Evolutionary conservation across 2,329 filamentous ascomycete genomes (phyloP).

Genomic region (Corynespora cassiicola): DNA sequence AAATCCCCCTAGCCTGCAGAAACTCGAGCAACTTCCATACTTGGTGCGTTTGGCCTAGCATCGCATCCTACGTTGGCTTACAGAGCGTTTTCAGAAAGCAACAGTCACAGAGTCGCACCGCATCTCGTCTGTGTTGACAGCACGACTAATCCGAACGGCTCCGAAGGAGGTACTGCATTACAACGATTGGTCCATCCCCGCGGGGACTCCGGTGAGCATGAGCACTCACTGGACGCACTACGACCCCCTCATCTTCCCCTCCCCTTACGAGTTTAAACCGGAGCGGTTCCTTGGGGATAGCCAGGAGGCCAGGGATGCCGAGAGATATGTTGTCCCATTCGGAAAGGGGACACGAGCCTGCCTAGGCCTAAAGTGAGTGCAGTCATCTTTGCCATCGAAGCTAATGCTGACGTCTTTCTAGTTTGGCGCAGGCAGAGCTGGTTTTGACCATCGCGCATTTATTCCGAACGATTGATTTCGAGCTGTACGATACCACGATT

Average conservation of each 20-base stretch:
- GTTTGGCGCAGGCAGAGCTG: slow-evolving; percentile 15
- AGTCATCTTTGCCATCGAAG: not conserved
- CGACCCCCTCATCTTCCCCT: slow-evolving; percentile 11
- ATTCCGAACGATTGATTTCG: slow-evolving; percentile 11
- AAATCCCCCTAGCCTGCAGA: slow-evolving; percentile 3
- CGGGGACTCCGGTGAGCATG: slow-evolving; percentile 7
- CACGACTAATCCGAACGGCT: slow-evolving; percentile 5
- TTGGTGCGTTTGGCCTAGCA: not conserved
- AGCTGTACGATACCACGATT: slow-evolving; percentile 10
- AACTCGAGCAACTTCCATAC: slow-evolving; percentile 13
- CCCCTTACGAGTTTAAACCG: slow-evolving; percentile 15
- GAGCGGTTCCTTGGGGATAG: slow-evolving; percentile 17
- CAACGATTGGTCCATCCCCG: slow-evolving; percentile 6
- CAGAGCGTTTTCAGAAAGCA: not conserved
- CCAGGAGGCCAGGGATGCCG: slow-evolving; percentile 9
- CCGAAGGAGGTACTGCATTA: slow-evolving; percentile 7
- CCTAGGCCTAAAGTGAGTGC: slow-evolving; percentile 24
- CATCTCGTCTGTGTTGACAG: not conserved
- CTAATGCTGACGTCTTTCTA: no score
- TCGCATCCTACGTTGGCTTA: not conserved
- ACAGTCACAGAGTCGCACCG: slow-evolving; percentile 3
- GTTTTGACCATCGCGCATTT: slow-evolving; percentile 9
- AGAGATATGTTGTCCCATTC: slow-evolving; percentile 25
- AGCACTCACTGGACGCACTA: not conserved
- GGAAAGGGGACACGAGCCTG: slow-evolving; percentile 26